Conservation (phyloP, 2,329 filamentous ascomycete species). For the Lachnellula arida region DNA sequence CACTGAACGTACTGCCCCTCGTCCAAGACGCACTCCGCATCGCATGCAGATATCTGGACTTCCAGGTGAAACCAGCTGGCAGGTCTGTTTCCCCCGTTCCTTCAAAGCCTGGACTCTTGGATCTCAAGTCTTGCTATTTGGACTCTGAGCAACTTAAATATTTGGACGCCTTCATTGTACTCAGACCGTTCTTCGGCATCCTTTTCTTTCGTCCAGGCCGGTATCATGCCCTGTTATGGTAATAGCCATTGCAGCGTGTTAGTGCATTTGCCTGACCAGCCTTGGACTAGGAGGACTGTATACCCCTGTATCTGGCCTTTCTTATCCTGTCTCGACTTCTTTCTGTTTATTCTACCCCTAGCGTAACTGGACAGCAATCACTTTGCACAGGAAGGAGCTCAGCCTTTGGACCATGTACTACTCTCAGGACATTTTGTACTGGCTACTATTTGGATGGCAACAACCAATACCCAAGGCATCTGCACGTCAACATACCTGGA, state of each 20-base stretch:
- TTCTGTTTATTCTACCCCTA: constrained; percentile 29
- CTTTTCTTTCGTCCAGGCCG: constrained; percentile 29
- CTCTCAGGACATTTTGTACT: constrained; percentile 23
- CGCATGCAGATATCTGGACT: constrained; percentile 98
- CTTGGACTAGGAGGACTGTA: constrained; percentile 26
- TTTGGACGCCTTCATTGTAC: constrained; percentile 31
- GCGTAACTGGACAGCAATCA: constrained; percentile 26
- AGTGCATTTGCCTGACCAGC: constrained; percentile 34
- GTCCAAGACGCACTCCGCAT: constrained; percentile 89
- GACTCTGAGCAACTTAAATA: constrained; percentile 31
- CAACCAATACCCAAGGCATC: constrained; percentile 26
- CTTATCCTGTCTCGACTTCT: constrained; percentile 30
- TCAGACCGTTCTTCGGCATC: constrained; percentile 20
- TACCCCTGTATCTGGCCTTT: constrained; percentile 27
- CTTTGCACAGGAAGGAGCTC: constrained; percentile 24
- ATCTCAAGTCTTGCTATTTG: constrained; percentile 34
- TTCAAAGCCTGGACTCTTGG: constrained; percentile 40
- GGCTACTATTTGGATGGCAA: constrained; percentile 29
- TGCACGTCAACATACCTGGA: constrained; percentile 30
- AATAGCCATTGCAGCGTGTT: constrained; percentile 26
- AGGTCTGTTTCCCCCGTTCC: constrained; percentile 81
- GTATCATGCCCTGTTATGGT: constrained; percentile 26
- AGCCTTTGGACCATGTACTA: constrained; percentile 28
- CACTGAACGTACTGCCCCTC: constrained; percentile 63
- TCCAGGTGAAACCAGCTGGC: constrained; percentile 98